Conservation (phyloP, 1,139 yeast genomes). For the Saccharomyces uvarum region DNA sequence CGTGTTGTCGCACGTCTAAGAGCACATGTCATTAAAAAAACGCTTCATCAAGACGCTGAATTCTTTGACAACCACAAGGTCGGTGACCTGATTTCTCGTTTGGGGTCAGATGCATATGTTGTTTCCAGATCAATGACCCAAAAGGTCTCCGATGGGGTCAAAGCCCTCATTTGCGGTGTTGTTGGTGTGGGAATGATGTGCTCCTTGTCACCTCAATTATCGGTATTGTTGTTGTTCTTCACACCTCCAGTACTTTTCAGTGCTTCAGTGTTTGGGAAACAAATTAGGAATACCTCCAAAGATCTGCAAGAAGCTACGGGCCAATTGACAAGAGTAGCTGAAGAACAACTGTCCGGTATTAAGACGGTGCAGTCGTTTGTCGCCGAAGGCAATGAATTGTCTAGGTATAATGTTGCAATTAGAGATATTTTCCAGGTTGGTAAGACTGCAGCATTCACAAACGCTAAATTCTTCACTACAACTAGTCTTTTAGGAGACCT, state of each 20-base stretch:
- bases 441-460: conserved; percentile 69
- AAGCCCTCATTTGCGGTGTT: conserved; percentile 69
- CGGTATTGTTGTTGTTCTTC: conserved; percentile 64
- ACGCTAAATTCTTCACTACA: conserved; percentile 68
- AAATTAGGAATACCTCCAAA: conserved; percentile 67
- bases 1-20: conserved; percentile 77
- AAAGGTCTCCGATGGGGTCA: conserved; percentile 82
- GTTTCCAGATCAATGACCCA: conserved; percentile 84
- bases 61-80: conserved; percentile 89
- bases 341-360: conserved; percentile 81
- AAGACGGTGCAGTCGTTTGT: conserved; percentile 85
- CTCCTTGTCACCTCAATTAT: conserved; percentile 70
- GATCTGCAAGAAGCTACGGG: conserved; percentile 82
- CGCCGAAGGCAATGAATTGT: conserved; percentile 63
- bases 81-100: conserved; percentile 84
- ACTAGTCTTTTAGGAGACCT: conserved; percentile 78
- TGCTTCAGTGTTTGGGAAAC: conserved; percentile 70
- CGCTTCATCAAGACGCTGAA: conserved; percentile 80
- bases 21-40: conserved; percentile 64
- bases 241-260: conserved; percentile 78
- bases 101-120: conserved; percentile 83
- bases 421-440: conserved; percentile 68
- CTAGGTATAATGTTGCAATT: conserved; percentile 59
- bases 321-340: conserved; percentile 77
- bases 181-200: conserved; percentile 88